A percentile compares a stretch with the other conserved stretches of the same genome.
phyloP scores from a whole-genome alignment of 1,284 basidiomycete genomes.

The Rugosomyces carneus region DNA sequence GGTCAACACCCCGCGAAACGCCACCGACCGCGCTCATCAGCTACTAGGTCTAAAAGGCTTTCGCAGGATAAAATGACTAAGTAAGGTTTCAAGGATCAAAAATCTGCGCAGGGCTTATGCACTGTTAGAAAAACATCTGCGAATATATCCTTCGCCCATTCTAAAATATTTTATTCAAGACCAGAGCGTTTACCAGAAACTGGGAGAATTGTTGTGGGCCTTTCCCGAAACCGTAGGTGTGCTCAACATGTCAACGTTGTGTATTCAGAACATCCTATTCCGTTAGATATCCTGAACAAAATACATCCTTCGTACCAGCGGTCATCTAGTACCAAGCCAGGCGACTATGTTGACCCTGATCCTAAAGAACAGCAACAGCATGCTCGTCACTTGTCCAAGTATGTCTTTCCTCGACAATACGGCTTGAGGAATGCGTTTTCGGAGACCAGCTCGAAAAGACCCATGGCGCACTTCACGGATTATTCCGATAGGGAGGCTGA shows the following conservation, averaged over 20 bases:
- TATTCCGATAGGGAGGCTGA: slow-evolving; percentile 64
- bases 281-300: slow-evolving; percentile 57
- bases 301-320: slow-evolving; percentile 38
- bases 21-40: slow-evolving; percentile 19
- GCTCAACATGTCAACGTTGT: slow-evolving; percentile 4
- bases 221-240: slow-evolving; percentile 63
- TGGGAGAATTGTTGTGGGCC: slow-evolving; percentile 48
- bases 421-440: slow-evolving; percentile 55
- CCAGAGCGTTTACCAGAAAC: slow-evolving; percentile 43
- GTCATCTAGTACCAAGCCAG: slow-evolving; percentile 20
- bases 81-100: neutral
- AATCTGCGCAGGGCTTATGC: neutral
- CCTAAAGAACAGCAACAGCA: slow-evolving; percentile 37
- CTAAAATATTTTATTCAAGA: slow-evolving; percentile 64
- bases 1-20: slow-evolving; percentile 27
- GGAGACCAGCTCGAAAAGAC: slow-evolving; percentile 20
- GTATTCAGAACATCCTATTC: neutral
- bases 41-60: neutral
- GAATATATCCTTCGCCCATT: slow-evolving; percentile 51
- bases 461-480: slow-evolving; percentile 34
- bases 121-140: slow-evolving; percentile 28
- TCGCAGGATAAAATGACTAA: neutral
- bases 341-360: slow-evolving; percentile 33
- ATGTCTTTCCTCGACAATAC: slow-evolving; percentile 80
- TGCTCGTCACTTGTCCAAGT: slow-evolving; percentile 68